Evolutionary conservation across 2,329 filamentous ascomycete species (phyloP), one percentile per base, ranked within the genome.

Genomic region (Aspergillus fischeri): DNA sequence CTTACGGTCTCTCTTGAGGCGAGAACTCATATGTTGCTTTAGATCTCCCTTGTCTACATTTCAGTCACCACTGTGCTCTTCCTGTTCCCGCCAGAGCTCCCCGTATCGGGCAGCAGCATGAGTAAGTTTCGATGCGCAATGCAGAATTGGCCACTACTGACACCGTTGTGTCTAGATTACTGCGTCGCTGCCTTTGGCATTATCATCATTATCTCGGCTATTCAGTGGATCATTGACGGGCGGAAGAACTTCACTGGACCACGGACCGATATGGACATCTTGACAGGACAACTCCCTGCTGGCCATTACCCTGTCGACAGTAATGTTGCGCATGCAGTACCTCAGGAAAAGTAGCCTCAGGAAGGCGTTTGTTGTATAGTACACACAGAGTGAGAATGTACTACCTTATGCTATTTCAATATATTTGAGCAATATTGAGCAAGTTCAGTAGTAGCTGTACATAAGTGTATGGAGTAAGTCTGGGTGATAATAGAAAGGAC

Each of bases 31-130:
- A 50, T 14, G 6, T 24, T 29, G 10, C n/a, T 17, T 83, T 28
- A 87, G 88, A 61, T 74, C 45, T 68, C 72, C 4, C 78, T 92
- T 49, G 76, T 77, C 0, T 92, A 88, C 73, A 83, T 87, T 1
- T 74, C 84, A 11, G 70, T 91, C n/a, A 91, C 88, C 0, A 91
- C 87, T 0, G 84, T 91, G 0, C 78, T 92, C 0, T 91, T 91
- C 73, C 80, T 91, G 21, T 90, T 91, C 73, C 89, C 89, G 3
- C 88, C 89, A 0, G 80, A 80, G 7, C 67, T 86, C 3, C 87
- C 86, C 0, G 86, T 87, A 1, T 85, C 84, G 0, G 78, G 81
- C 0, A 83, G 75, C 63, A 90, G 83, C 74, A 91, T 91, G 88
- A 92, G 82, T 81, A 75, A 65, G 78, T 74, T 32, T 20, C 10